Evolutionary conservation across 805 yeast genomes (phyloP).

Genomic region (Candida broadrunensis): DNA sequence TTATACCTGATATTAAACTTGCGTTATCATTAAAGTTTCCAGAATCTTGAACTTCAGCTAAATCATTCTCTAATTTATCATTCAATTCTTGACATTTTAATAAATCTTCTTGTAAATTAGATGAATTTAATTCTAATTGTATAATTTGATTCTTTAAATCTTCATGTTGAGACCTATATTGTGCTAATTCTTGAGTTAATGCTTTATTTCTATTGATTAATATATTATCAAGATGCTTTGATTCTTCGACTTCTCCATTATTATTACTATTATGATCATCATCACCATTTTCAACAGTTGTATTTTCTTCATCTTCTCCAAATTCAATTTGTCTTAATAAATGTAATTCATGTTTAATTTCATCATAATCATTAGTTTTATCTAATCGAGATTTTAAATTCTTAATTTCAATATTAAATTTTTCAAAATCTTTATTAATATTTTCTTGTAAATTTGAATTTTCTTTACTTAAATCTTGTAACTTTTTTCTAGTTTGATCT

Average conservation of each 20-base stretch:
- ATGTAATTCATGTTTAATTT: conserved; percentile 70
- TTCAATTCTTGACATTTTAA: conserved; percentile 46
- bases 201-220: conserved; percentile 69
- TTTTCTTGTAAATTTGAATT: conserved; percentile 32
- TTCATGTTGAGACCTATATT: conserved; percentile 57
- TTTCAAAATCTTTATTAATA: conserved; percentile 44
- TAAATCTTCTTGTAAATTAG: conserved; percentile 34
- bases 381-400: conserved; percentile 48
- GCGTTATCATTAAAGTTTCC: conserved; percentile 57
- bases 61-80: conserved; percentile 68
- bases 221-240: conserved; percentile 49
- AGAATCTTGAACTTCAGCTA: conserved; percentile 53
- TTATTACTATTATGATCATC: conserved; percentile 29
- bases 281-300: too few species aligned
- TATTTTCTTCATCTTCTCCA: conserved; percentile 47
- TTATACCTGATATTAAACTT: conserved; percentile 62
- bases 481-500: conserved; percentile 44
- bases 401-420: conserved; percentile 49
- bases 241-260: conserved; percentile 21
- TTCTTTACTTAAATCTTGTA: conserved; percentile 18
- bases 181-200: conserved; percentile 67
- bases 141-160: conserved; percentile 40
- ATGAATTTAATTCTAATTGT: conserved; percentile 36
- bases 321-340: conserved; percentile 74
- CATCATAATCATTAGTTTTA: conserved; percentile 69